Base-by-base conservation (phyloP, 164 flowering plant species). In the Nelumbo lutea region DNA sequence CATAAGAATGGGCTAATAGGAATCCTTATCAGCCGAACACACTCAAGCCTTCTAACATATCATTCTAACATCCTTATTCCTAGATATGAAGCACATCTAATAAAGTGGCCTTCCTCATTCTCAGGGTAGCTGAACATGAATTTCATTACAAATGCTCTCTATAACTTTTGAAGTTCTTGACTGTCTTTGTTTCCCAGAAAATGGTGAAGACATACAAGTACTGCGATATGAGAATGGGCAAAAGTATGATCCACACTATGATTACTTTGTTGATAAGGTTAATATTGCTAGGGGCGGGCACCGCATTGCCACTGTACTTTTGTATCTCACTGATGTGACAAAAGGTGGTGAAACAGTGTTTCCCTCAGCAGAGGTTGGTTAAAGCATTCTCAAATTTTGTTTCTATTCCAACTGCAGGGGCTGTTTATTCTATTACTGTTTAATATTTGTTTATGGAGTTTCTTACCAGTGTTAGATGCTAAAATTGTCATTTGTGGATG, bases 291-390 rank as follows among this genome's bases (percentile, higher is more conserved):
- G 93, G 10, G 98, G 99, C 62, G 99, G 99, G 39, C 98, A 89
- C 72, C 91, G 98, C 11, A 52, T 85, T 68, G 99, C 96, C 40
- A 96, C 97, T 55, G 89, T 93, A 14, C 92, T 96, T 41, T 90
- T 96, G 98, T 96, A 96, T 81, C 95, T 96, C 9, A 70, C 81
- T 41, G 84, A 96, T 83, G 98, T 96, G 62, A 80, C 62, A 10
- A 86, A 89, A 81, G 99, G 99, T 64, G 97, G 99, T 64, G 99
- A 96, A 79, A 96, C 99, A 15, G 95, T 96, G 42, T 96, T 96
- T 72, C 98, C 99, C 38, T 9, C 61, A 1, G 96, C 98, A 42
- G 92, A 89, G 99, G 99, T 93, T 77, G 76, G 90, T 82, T 71
- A 73, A 64, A 55, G 42, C 64, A n/a, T 70, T 39, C 52, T 14